These are phyloP conservation scores for Anastatica hierochuntica DNA, from an alignment of 345 rosid genomes.

Conservation along the genomic window DNA sequence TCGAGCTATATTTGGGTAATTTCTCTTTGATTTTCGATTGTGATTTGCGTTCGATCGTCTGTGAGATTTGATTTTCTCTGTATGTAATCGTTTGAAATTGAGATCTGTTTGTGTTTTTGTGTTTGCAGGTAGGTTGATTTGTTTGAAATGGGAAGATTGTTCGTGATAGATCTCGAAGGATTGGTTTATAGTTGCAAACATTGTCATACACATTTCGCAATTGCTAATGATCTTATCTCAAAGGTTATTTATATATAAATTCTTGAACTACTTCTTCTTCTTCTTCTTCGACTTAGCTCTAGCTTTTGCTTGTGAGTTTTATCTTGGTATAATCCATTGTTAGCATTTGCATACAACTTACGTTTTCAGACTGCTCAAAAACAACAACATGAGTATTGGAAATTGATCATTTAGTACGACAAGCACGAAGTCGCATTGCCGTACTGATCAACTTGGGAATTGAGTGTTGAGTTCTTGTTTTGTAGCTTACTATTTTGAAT, in stretches of 20 bases:
- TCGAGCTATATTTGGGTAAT: neutral
- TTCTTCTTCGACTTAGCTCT: neutral
- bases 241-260: too few relatives aligned
- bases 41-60: slow-evolving; percentile 6
- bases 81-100: too few relatives aligned
- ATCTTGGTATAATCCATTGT: neutral
- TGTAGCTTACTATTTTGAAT: neutral
- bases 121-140: slow-evolving; percentile 15
- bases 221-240: slow-evolving; percentile 43
- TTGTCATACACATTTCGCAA: slow-evolving; percentile 59
- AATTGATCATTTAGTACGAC: too few relatives aligned
- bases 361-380: too few relatives aligned
- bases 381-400: too few relatives aligned
- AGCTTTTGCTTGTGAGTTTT: neutral
- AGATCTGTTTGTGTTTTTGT: neutral
- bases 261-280: too few relatives aligned
- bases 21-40: neutral
- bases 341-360: neutral
- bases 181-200: slow-evolving; percentile 55
- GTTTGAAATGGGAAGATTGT: slow-evolving; percentile 57
- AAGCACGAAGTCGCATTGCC: too few relatives aligned
- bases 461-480: too few relatives aligned
- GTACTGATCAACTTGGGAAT: too few relatives aligned
- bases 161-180: slow-evolving; percentile 51
- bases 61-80: too few relatives aligned